Percentiles rank a stretch among this genome's conserved stretches.
Conservation (phyloP, 192 early-diverging fungal genomes). For the Backusella mclennaniae region DNA sequence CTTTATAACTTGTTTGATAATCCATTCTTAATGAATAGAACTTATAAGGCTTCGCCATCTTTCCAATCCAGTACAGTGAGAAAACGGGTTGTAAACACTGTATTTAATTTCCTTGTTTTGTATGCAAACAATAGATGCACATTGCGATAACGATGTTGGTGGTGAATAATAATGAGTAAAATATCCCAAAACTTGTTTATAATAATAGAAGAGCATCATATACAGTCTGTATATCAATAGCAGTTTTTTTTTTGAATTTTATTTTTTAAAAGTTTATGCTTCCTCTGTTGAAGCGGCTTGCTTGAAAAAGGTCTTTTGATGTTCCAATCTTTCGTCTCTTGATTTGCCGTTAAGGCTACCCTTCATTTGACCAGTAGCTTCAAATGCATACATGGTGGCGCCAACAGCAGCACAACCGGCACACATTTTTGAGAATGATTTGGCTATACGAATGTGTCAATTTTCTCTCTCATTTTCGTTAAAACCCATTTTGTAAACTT, state of each 20-base stretch:
- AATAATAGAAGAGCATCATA: not conserved
- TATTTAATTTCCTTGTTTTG: no score
- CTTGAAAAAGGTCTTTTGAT: constrained; percentile 46
- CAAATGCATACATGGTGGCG: constrained; percentile 64
- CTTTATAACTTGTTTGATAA: no score
- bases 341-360: constrained; percentile 42
- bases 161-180: not conserved
- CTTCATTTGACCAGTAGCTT: constrained; percentile 60
- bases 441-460: constrained; percentile 20
- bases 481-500: not conserved
- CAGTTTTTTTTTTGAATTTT: not conserved
- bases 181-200: not conserved
- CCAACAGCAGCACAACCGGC: constrained; percentile 64
- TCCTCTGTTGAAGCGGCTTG: not conserved
- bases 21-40: no score
- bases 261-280: not conserved
- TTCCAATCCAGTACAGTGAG: no score
- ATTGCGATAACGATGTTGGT: no score
- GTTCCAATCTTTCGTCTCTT: constrained; percentile 41
- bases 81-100: no score
- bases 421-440: constrained; percentile 61
- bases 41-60: no score
- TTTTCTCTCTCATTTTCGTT: not conserved
- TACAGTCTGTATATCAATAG: not conserved
- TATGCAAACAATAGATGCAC: no score